phyloP scores from a whole-genome alignment of 2,329 filamentous ascomycete species.

The Cercospora zeae-maydis region DNA sequence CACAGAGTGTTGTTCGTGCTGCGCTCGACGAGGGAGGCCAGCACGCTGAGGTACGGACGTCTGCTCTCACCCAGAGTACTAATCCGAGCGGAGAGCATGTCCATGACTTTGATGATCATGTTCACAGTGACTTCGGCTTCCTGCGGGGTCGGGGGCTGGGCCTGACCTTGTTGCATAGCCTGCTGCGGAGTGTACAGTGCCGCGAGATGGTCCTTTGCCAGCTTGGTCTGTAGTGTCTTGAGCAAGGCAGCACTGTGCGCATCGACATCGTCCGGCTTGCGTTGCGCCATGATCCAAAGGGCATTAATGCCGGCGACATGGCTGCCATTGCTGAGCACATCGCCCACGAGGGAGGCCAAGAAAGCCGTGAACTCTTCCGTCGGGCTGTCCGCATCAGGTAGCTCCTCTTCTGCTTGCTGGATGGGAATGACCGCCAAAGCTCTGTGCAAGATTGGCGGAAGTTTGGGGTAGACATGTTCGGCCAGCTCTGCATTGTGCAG shows the following conservation, averaged over 20 bases:
- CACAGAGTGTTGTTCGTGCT: constrained; percentile 83
- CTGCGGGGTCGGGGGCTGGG: constrained; percentile 60
- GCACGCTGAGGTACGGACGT: constrained; percentile 87
- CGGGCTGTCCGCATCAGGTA: constrained; percentile 63
- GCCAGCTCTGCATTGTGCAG: constrained; percentile 71
- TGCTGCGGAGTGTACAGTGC: constrained; percentile 60
- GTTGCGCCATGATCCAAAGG: constrained; percentile 83
- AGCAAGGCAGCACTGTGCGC: constrained; percentile 82
- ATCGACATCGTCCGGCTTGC: constrained; percentile 83
- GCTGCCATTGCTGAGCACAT: constrained; percentile 70
- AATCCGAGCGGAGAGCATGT: constrained; percentile 88
- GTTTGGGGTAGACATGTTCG: constrained; percentile 57
- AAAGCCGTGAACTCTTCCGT: constrained; percentile 85
- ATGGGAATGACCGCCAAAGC: constrained; percentile 87
- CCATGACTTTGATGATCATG: constrained; percentile 91
- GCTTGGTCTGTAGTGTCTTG: constrained; percentile 87
- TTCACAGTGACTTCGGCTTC: constrained; percentile 86
- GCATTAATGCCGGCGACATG: constrained; percentile 89
- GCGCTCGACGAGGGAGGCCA: constrained; percentile 93
- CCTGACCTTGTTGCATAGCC: constrained; percentile 43
- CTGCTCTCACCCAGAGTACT: constrained; percentile 86
- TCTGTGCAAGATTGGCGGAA: constrained; percentile 73
- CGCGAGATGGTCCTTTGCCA: constrained; percentile 88
- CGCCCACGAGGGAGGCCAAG: constrained; percentile 79
- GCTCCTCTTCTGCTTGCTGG: constrained; percentile 69